Percentiles rank a stretch among this genome's conserved stretches.
phyloP scores from a whole-genome alignment of 2,329 filamentous ascomycete genomes.

The Rasamsonia emersonii region DNA sequence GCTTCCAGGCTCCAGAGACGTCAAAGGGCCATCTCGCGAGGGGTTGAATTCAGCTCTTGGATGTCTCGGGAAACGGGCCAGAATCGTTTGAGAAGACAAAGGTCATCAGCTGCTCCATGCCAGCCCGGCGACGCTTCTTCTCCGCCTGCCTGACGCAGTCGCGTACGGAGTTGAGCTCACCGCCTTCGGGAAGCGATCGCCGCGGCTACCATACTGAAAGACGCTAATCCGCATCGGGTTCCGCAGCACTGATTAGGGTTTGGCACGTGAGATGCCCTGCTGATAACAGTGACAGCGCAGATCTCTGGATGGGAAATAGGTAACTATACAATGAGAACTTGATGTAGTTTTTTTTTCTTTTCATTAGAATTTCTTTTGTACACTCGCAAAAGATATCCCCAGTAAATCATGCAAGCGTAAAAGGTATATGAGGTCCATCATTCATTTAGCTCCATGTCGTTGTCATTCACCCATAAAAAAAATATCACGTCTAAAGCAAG shows the following conservation, averaged over 20 bases:
- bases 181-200: conserved; percentile 9
- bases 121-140: neutral
- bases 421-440: neutral
- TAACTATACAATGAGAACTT: too few species aligned
- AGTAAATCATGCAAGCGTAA: neutral
- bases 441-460: conserved; percentile 2
- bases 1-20: too few species aligned
- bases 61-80: too few species aligned
- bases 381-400: neutral
- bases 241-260: conserved; percentile 13
- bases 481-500: conserved; percentile 6
- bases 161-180: conserved; percentile 1
- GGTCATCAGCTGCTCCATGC: neutral
- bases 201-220: too few species aligned
- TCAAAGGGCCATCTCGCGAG: too few species aligned
- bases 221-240: neutral
- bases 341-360: too few species aligned
- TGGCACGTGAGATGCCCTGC: conserved; percentile 14
- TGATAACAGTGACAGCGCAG: too few species aligned
- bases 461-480: neutral
- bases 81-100: neutral
- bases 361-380: neutral
- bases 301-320: too few species aligned
- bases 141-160: conserved; percentile 1
- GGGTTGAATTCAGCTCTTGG: too few species aligned